Base-by-base conservation (phyloP, 805 yeast species). In the Starmerella lactis-condensi region DNA sequence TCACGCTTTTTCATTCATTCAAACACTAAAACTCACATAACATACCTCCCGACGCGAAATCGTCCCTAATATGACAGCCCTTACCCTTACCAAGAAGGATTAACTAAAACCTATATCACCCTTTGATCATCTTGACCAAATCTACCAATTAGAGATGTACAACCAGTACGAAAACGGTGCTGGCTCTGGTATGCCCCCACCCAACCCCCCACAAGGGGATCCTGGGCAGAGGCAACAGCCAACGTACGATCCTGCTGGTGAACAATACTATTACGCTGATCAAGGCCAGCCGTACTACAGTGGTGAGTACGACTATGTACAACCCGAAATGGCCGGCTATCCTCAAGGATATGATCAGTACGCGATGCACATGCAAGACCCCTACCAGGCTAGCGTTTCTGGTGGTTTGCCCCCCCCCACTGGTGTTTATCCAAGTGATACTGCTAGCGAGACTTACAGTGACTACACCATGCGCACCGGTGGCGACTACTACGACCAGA, bases 401-500 rank as follows among this genome's bases (percentile, higher is more conserved):
- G 34, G 36, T 16, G 37, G 35, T 13, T 32, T 39, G 13, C 38
- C 39, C 6, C 39, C 37, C 24, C 53, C 50, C 44, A 43, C 50
- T 42, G 38, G 55, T 23, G 17, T 19, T 27, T 40, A 39, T 38
- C 32, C 31, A 19, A 39, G 51, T 24, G 57, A 51, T 37, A 55
- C 52, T 27, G 57, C 50, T 30, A 45, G 54, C 13, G 62, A 57
- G 42, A 52, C 60, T 5, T 57, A 56, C 34, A 40, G 53, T 29
- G 63, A 58, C 45, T 57, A 57, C 45, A 57, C 63, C 25, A 56
- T 54, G 58, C 50, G 61, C 16, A 54, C 61, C 22, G 58, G 56
- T 40, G 52, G 50, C 44, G 59, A 53, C 36, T 53, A 55, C 44
- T 54, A 56, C 41, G 58, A 57, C 32, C 47, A 41, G 32, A 37